phyloP scores from a whole-genome alignment of 164 flowering plant species.

The Houttuynia cordata region DNA sequence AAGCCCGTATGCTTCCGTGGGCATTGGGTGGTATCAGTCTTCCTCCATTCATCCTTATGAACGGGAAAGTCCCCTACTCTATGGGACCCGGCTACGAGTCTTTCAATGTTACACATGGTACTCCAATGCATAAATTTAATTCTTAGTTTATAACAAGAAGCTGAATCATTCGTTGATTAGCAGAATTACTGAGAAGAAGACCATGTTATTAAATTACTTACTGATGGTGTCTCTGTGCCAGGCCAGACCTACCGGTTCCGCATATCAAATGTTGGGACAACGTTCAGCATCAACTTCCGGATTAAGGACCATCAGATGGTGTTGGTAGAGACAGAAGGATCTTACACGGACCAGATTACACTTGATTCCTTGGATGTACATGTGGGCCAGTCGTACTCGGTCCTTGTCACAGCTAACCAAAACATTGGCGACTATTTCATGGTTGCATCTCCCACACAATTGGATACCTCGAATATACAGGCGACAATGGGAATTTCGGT shows the following conservation, averaged over 20 bases:
- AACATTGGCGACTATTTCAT: conserved; percentile 36
- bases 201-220: not conserved
- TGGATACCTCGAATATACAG: conserved; percentile 3
- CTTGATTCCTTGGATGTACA: conserved; percentile 52
- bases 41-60: conserved; percentile 28
- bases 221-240: conserved; percentile 2
- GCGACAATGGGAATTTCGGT: conserved; percentile 22
- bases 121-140: too few species aligned
- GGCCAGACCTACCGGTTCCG: conserved; percentile 55
- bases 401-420: conserved; percentile 50
- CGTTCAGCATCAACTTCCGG: conserved; percentile 45
- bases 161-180: too few species aligned
- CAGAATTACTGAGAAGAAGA: not conserved
- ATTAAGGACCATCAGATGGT: conserved; percentile 52
- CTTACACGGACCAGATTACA: conserved; percentile 45
- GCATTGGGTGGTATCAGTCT: not conserved
- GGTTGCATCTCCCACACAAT: conserved; percentile 41
- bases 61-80: conserved; percentile 44
- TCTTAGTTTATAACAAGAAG: too few species aligned
- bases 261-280: conserved; percentile 46
- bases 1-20: not conserved
- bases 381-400: conserved; percentile 66
- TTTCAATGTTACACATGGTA: conserved; percentile 47
- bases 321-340: conserved; percentile 69
- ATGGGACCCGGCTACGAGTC: conserved; percentile 18